Base-by-base conservation (phyloP, 1,284 basidiomycete genomes). In the Fomitopsis schrenkii region DNA sequence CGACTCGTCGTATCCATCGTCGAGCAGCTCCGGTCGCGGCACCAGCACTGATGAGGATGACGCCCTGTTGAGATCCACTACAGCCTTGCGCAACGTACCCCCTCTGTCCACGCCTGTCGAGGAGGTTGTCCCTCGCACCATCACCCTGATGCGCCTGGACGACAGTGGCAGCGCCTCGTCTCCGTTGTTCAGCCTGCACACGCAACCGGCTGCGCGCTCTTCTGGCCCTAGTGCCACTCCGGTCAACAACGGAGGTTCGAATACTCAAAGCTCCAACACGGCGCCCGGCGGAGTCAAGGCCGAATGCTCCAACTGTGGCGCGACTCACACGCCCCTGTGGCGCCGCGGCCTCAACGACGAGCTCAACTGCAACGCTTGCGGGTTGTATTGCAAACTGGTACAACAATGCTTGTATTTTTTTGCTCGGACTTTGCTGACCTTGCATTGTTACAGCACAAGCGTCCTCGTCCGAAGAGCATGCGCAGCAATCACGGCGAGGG, bases 321-420 rank as follows among this genome's bases (percentile, higher is more conserved):
- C 91, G 5, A 93, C 89, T 0, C 90, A 91, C 67, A 93, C 91
- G 0, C 90, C 90, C 15, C 81, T 93, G 33, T 93, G 91, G 90
- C 79, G 91, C 38, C 80, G 90, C 9, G 91, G 91, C 0, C 74
- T 93, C 66, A 93, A 92, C 66, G 90, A 93, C 67, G 91, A 93
- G 76, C 73, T 93, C 60, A 93, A 93, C 68, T 93, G 91, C 72
- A 93, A 93, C 65, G 90, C 89, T 0, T 92, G 90, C 67, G 90
- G 90, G 8, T 74, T 91, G 55, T 91, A 93, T 72, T 91, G 88
- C 74, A 91, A 91, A 71, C 72, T 90, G 75, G 89, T 89, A 68
- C 62, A 85, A 33, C n/a, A 38, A 17, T 30, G 19, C 12, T 44
- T 48, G 44, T 5, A 22, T 30, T 36, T 35, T 35, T 53, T 36